Conservation (phyloP, 257 asterid genomes). For the Solanum sitiens region DNA sequence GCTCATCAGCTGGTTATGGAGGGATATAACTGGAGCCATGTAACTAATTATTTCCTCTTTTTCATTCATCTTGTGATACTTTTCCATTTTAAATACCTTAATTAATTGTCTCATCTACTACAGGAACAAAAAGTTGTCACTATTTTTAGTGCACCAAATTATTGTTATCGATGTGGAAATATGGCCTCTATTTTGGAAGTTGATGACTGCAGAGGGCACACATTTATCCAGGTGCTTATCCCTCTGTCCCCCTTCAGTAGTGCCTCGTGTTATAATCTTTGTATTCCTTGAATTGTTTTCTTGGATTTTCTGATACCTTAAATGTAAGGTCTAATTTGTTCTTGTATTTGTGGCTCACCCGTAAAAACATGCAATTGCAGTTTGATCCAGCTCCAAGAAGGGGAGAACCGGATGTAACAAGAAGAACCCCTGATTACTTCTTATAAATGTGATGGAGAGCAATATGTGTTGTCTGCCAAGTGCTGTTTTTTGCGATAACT, state of each 20-base stretch:
- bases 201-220: constrained; percentile 79
- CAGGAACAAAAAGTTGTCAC: constrained; percentile 98
- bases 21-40: constrained; percentile 98
- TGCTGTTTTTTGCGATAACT: constrained; percentile 5
- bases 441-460: constrained; percentile 35
- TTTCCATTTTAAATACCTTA: not conserved
- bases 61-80: not conserved
- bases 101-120: constrained; percentile 6
- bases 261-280: not conserved
- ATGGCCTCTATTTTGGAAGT: constrained; percentile 98
- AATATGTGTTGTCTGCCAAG: constrained; percentile 7
- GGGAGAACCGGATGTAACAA: constrained; percentile 93
- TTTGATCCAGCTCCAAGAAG: constrained; percentile 99
- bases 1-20: constrained; percentile 99
- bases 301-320: not conserved
- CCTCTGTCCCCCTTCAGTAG: not conserved
- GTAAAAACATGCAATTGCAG: constrained; percentile 18
- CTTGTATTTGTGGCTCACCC: not conserved
- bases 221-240: constrained; percentile 72
- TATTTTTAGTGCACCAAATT: constrained; percentile 90
- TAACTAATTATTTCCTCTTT: constrained; percentile 11
- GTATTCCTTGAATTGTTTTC: not conserved
- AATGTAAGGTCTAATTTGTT: not conserved
- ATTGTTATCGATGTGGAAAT: constrained; percentile 94
- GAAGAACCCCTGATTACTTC: constrained; percentile 96